Percentiles rank a stretch among this genome's conserved stretches.
Evolutionary conservation across 1,284 basidiomycete species (phyloP).

Genomic region (Irpex sp.): DNA sequence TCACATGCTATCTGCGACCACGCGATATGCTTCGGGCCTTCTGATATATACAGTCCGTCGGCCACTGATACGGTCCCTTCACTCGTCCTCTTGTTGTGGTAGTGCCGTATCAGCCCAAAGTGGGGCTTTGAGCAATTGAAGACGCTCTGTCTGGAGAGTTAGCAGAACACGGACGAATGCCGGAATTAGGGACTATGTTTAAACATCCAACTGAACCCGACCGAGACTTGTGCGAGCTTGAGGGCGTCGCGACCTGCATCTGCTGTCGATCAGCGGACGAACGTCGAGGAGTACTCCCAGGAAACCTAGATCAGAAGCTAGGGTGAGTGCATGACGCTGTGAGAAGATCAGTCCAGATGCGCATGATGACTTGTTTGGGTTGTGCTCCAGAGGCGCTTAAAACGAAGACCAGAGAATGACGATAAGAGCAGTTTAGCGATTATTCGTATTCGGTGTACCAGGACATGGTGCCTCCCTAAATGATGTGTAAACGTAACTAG

Average conservation of each 20-base stretch:
- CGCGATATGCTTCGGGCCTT: neutral
- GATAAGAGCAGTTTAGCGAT: neutral
- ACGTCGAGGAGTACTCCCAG: neutral
- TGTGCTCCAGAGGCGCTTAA: neutral
- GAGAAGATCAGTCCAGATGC: neutral
- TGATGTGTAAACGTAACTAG: neutral
- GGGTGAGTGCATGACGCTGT: neutral
- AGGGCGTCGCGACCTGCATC: neutral
- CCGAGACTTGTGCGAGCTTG: neutral
- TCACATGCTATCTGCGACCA: slow-evolving; percentile 10
- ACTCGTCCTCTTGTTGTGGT: neutral
- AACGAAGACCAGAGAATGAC: neutral
- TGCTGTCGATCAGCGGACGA: neutral
- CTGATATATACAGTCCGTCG: slow-evolving; percentile 1
- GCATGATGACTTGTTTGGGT: neutral
- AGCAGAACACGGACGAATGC: neutral
- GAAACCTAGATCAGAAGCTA: neutral
- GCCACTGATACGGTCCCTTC: neutral
- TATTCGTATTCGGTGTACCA: neutral
- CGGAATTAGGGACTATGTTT: neutral
- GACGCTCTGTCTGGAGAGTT: neutral
- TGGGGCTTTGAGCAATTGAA: neutral
- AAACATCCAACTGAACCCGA: neutral
- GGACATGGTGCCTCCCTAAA: neutral
- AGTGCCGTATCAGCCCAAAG: neutral